Evolutionary conservation across 495 filamentous ascomycete genomes (phyloP).

Genomic region (Daldinia caldariorum): DNA sequence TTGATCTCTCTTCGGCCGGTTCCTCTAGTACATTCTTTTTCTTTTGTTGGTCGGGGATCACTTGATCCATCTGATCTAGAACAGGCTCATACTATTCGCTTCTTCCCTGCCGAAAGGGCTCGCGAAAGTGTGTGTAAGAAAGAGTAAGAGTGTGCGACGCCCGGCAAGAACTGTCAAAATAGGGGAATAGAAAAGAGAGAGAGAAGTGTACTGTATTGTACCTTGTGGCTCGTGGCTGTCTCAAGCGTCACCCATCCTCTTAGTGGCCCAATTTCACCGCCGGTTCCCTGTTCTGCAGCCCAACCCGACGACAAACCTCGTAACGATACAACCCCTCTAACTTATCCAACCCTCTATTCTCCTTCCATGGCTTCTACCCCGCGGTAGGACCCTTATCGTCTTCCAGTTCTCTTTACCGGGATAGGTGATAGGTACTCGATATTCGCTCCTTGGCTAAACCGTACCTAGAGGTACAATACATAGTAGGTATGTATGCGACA

Average conservation of each 20-base stretch:
- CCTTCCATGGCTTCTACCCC: conserved; percentile 45
- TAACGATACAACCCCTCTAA: conserved; percentile 18
- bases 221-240: conserved; percentile 36
- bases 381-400: conserved; percentile 42
- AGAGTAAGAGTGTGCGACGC: conserved; percentile 4
- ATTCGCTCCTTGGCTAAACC: conserved; percentile 18
- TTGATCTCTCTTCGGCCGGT: conserved; percentile 7
- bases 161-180: conserved; percentile 21
- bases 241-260: conserved; percentile 28
- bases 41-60: conserved; percentile 18
- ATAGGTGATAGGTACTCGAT: conserved; percentile 4
- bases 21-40: conserved; percentile 20
- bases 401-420: conserved; percentile 22
- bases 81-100: conserved; percentile 34
- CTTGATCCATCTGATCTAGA: conserved; percentile 31
- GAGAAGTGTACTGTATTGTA: background rate
- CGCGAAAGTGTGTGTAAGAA: conserved; percentile 10
- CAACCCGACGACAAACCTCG: conserved; percentile 36
- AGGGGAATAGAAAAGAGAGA: conserved; percentile 10
- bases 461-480: too few relatives aligned
- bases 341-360: conserved; percentile 14
- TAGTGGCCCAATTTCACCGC: conserved; percentile 46
- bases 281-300: conserved; percentile 44
- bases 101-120: conserved; percentile 36
- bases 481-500: conserved; percentile 27